Conservation (phyloP, 352 stramenopile species). For the Pythium apleroticum region DNA sequence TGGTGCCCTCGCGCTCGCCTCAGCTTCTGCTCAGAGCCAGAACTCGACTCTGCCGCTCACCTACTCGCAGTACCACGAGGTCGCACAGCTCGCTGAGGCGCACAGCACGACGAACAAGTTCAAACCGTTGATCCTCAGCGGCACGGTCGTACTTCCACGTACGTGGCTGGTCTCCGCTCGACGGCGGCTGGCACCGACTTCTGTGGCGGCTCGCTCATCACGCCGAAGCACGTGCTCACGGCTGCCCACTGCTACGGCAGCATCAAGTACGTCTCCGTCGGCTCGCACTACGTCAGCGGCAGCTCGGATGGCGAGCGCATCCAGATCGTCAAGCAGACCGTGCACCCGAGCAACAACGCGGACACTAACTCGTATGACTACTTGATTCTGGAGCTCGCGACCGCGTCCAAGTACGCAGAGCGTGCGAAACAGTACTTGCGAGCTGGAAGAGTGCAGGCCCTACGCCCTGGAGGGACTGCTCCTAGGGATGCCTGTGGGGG, state of each 20-base stretch:
- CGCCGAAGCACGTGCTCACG: slow-evolving; percentile 41
- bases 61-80: neutral
- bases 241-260: slow-evolving; percentile 45
- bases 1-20: neutral
- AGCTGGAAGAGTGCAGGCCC: no score
- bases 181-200: slow-evolving; percentile 16
- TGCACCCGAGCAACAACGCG: slow-evolving; percentile 16
- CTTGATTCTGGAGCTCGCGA: slow-evolving; percentile 37
- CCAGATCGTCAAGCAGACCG: neutral
- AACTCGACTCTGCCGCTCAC: neutral
- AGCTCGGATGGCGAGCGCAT: slow-evolving; percentile 40
- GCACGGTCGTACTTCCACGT: slow-evolving; percentile 45
- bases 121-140: slow-evolving; percentile 46
- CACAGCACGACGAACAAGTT: slow-evolving; percentile 40
- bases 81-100: slow-evolving; percentile 10
- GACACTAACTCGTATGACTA: slow-evolving; percentile 38
- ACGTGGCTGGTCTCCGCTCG: slow-evolving; percentile 24
- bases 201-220: slow-evolving; percentile 52
- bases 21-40: neutral
- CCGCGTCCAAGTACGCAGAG: slow-evolving; percentile 6
- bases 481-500: no score
- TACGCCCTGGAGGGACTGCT: no score
- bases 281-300: slow-evolving; percentile 55
- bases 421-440: no score
- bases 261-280: slow-evolving; percentile 49